Percentiles rank a stretch among this genome's conserved stretches.
Evolutionary conservation across 2,329 filamentous ascomycete genomes (phyloP).

Genomic region (Fusarium napiforme): DNA sequence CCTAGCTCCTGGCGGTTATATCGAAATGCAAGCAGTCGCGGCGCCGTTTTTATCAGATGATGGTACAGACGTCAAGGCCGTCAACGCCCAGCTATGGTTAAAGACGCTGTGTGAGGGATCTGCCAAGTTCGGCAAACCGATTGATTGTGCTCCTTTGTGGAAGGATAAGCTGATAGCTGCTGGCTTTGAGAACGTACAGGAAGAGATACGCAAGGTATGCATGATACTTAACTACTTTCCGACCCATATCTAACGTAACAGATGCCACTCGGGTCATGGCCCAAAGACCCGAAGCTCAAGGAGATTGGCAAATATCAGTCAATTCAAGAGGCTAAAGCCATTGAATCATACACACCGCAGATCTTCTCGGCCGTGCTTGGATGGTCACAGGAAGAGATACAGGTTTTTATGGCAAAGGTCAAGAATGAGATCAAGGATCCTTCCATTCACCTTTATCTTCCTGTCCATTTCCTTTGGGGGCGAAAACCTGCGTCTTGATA

Average conservation of each 20-base stretch:
- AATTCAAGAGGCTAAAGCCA: neutral
- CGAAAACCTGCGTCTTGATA: neutral
- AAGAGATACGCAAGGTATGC: neutral
- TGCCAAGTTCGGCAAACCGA: neutral
- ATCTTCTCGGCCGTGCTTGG: neutral
- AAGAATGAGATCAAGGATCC: neutral
- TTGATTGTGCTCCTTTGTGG: neutral
- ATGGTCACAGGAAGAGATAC: neutral
- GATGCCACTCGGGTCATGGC: neutral
- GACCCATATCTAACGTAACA: neutral
- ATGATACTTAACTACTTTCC: rapidly evolving
- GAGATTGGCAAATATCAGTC: neutral
- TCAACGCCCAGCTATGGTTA: neutral
- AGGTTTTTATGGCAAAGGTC: neutral
- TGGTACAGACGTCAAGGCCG: neutral
- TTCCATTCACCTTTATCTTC: neutral
- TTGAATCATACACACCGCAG: neutral
- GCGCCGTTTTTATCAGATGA: neutral
- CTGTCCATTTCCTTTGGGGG: neutral
- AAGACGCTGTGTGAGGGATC: neutral
- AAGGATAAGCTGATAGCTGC: neutral
- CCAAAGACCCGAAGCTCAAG: neutral
- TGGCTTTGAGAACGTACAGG: neutral
- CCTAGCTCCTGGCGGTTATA: neutral
- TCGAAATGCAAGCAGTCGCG: neutral